A percentile compares a stretch with the other conserved stretches of the same genome.
These are phyloP conservation scores for Hypomontagnella monticulosa DNA, from an alignment of 495 filamentous ascomycete genomes.

Conservation along the genomic window DNA sequence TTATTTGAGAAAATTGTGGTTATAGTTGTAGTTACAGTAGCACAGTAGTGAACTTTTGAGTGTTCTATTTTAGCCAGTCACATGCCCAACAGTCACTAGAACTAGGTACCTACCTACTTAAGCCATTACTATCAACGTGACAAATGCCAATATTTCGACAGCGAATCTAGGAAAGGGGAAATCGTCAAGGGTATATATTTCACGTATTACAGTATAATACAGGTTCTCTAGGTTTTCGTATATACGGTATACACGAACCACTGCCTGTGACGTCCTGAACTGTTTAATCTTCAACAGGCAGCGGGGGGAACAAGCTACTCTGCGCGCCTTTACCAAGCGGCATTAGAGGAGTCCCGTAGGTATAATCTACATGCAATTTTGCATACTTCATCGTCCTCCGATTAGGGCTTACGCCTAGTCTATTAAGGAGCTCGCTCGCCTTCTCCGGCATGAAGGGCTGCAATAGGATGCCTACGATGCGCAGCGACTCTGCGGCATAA, in stretches of 20 bases:
- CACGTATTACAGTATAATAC: constrained; percentile 1
- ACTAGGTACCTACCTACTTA: no score
- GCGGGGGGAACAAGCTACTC: constrained; percentile 50
- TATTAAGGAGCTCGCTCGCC: constrained; percentile 75
- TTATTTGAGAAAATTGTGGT: no score
- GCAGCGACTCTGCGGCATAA: constrained; percentile 77
- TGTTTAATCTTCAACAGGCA: constrained; percentile 45
- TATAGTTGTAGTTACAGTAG: no score
- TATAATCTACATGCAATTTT: constrained; percentile 65
- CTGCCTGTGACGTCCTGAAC: background rate
- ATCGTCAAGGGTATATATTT: constrained; percentile 17
- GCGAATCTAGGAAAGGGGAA: background rate
- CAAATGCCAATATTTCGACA: background rate
- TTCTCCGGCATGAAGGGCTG: constrained; percentile 94
- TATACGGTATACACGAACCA: background rate
- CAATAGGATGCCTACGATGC: constrained; percentile 82
- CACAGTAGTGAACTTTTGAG: no score
- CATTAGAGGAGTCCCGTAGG: constrained; percentile 67
- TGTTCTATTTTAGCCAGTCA: background rate
- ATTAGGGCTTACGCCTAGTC: constrained; percentile 73
- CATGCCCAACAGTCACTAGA: background rate
- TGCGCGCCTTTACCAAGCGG: constrained; percentile 58
- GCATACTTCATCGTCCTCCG: constrained; percentile 67
- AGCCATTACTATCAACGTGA: no score
- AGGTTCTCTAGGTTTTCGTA: background rate